Base-by-base conservation (phyloP, 2,329 filamentous ascomycete species). In the Trichoderma pleuroti region DNA sequence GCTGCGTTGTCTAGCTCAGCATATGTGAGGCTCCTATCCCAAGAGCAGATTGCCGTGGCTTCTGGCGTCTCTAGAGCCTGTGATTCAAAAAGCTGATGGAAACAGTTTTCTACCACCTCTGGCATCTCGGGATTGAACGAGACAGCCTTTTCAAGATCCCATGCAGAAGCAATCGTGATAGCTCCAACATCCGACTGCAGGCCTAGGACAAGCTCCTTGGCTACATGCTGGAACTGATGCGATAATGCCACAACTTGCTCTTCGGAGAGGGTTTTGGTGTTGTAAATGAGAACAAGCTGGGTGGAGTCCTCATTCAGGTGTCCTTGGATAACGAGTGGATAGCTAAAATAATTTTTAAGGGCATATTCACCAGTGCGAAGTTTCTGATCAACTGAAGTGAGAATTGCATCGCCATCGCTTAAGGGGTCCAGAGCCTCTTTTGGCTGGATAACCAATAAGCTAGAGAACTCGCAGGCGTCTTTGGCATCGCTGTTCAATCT, bases 1-100 rank as follows among this genome's bases (percentile, higher is more conserved):
- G 70, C 46, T 26, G 67, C 61, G 4, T 4, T n/a, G 30, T 74
- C 52, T 34, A 83, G 74, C 39, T 84, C 77, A 49, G 74, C 66
- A 70, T 83, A 84, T 8, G 81, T 82, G 81, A 79, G 57, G 74
- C 68, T 18, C 79, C 82, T 70, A 28, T 72, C 71, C 68, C 71
- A 72, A 3, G 68, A 46, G 11, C 57, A 32, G 16, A 71, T 68
- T 2, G 69, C 69, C 18, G 14, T 14, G 6, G 67, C 61, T 11
- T 70, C 9, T 5, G 71, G 71, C 2, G n/a, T 39, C 16, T 34
- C 10, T 10, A 4, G 7, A 11, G 71, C 61, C n/a, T 70, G 67
- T 6, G 7, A 16, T 34, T 70, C 67, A 26, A 72, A 54, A 24
- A 71, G 46, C 28, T 64, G 28, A 32, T 70, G 70, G n/a, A 69